Conservation (phyloP, 208 protist genomes). For the Trypanosoma cruzi region DNA sequence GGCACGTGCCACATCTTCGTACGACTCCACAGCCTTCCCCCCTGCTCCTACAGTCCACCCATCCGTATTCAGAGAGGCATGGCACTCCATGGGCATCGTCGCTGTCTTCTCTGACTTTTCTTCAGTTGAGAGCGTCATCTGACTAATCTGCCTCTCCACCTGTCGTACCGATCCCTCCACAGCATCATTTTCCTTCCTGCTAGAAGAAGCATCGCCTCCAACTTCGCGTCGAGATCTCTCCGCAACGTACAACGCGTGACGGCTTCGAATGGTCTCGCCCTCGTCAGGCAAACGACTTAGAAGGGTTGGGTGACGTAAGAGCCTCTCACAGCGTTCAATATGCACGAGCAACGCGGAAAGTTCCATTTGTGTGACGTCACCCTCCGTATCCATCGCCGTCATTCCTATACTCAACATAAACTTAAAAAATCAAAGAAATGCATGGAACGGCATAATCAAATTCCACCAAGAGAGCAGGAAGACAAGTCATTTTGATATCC, state of each 20-base stretch:
- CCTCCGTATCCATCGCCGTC: constrained; percentile 21
- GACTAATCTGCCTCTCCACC: background rate
- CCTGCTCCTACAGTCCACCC: background rate
- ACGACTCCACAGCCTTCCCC: constrained; percentile 1
- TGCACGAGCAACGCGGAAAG: constrained; percentile 40
- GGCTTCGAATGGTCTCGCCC: constrained; percentile 50
- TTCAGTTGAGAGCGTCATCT: background rate
- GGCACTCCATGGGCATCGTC: background rate
- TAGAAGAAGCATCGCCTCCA: background rate
- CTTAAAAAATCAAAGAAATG: background rate
- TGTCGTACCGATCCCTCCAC: background rate
- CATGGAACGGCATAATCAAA: background rate
- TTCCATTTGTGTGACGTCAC: constrained; percentile 36
- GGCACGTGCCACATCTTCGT: constrained; percentile 26
- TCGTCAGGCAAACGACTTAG: constrained; percentile 60
- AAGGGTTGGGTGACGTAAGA: constrained; percentile 48
- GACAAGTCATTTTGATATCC: background rate
- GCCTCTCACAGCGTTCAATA: constrained; percentile 68
- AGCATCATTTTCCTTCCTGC: background rate
- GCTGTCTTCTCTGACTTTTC: background rate
- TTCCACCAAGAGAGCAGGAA: background rate
- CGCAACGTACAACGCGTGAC: constrained; percentile 36
- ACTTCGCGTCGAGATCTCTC: constrained; percentile 42
- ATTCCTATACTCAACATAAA: constrained; percentile 2
- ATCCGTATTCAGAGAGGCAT: background rate